Percentiles rank a stretch among this genome's conserved stretches.
phyloP scores from a whole-genome alignment of 176 grass and related monocot species.

The Metroxylon sagu region DNA sequence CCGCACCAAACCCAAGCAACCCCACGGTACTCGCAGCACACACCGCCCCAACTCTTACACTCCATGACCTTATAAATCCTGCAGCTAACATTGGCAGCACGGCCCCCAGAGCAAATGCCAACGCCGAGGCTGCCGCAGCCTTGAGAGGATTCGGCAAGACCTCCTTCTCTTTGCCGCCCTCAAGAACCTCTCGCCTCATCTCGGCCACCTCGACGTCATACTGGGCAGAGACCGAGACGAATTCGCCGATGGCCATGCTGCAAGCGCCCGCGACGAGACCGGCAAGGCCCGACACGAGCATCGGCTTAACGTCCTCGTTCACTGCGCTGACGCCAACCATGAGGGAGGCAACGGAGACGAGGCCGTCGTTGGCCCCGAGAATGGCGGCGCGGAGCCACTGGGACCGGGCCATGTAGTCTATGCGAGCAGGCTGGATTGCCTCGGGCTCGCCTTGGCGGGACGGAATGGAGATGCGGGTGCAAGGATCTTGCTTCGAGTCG shows the following conservation, averaged over 20 bases:
- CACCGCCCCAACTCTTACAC: conserved; percentile 36
- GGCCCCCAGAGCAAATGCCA: conserved; percentile 65
- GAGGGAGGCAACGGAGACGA: conserved; percentile 85
- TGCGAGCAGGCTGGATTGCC: not conserved
- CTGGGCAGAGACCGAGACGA: conserved; percentile 85
- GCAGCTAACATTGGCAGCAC: conserved; percentile 57
- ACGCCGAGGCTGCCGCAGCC: conserved; percentile 64
- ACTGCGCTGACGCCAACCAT: conserved; percentile 85
- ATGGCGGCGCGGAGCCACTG: conserved; percentile 94
- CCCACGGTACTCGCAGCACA: conserved; percentile 44
- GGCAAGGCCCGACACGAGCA: conserved; percentile 69
- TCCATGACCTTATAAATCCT: conserved; percentile 30
- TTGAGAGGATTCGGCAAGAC: conserved; percentile 48
- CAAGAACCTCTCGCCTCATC: not conserved
- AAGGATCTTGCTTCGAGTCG: not conserved
- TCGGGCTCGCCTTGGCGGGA: not conserved
- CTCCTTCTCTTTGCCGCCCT: conserved; percentile 11
- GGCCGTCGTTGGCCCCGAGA: conserved; percentile 93
- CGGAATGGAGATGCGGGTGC: not conserved
- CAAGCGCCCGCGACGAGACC: conserved; percentile 85
- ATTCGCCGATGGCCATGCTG: conserved; percentile 98
- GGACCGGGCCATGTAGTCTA: conserved; percentile 68
- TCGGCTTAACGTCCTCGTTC: conserved; percentile 28
- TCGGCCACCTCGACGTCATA: conserved; percentile 71
- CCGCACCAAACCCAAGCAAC: conserved; percentile 49